Base-by-base conservation (phyloP, 768 basidiomycete species). In the Dentipellis sp. region DNA sequence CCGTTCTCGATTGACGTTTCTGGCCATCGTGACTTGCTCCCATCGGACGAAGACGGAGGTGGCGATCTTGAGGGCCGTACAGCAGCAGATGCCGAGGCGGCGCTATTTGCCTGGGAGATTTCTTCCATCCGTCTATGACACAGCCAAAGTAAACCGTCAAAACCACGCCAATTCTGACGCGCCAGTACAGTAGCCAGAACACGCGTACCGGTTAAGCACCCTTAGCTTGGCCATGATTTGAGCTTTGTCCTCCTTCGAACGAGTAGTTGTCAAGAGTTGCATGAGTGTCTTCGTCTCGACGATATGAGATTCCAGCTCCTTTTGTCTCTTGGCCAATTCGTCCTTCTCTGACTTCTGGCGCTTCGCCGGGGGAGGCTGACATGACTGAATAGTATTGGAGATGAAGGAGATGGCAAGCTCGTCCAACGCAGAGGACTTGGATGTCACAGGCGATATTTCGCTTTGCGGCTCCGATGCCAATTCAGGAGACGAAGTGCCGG, bases 21-120 rank as follows among this genome's bases (percentile, higher is more conserved):
- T 12, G 78, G 79, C 79, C 80, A 81, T 54, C 56, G 50, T 40
- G 56, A 49, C 7, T 35, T 9, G 29, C 16, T n/a, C 3, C 29
- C 29, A 29, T 3, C 29, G 6, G 6, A 29, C 29, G 29, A 29
- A 29, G 29, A 29, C 29, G 29, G 29, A 29, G 29, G 29, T 6
- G 29, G 29, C 29, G 29, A 29, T 29, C 29, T 29, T 29, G 29
- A 29, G 29, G 6, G 29, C 6, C 29, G 29, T 29, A 29, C 6
- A 29, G 29, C 29, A 29, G 29, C 29, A 29, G 42, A 19, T 3
- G 42, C n/a, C 4, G 42, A 2, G 42, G 19, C 19, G 42, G 42
- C 42, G 16, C 19, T 17, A 16, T 10, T 45, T 45, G 42, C 19
- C 42, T 45, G 12, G 16, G 16, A n/a, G 2, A 45, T n/a, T 16